Conservation (phyloP, 2,329 filamentous ascomycete genomes). For the Aspergillus japonicus region DNA sequence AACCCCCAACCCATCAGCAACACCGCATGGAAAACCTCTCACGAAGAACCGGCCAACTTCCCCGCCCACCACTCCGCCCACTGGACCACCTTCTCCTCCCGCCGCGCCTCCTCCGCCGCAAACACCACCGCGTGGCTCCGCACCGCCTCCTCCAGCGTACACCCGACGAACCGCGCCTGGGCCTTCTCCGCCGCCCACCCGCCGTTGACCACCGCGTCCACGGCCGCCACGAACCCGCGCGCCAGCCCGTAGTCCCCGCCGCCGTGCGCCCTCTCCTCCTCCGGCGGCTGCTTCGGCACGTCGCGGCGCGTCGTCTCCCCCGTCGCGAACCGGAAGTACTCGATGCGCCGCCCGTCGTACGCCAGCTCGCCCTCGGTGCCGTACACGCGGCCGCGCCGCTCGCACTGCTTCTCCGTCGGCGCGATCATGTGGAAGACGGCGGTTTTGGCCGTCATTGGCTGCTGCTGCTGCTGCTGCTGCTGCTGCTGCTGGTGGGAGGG, state of each 20-base stretch:
- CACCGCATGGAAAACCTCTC: neutral
- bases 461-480: too few species aligned
- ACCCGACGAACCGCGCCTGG: constrained; percentile 74
- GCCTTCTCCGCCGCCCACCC: constrained; percentile 66
- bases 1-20: neutral
- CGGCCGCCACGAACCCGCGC: constrained; percentile 77
- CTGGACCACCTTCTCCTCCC: constrained; percentile 65
- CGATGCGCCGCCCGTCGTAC: constrained; percentile 77
- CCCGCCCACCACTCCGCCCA: constrained; percentile 75
- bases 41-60: constrained; percentile 41
- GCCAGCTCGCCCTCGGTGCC: constrained; percentile 82
- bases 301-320: constrained; percentile 54
- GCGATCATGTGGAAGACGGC: constrained; percentile 94
- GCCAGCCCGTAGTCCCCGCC: constrained; percentile 79
- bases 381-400: constrained; percentile 81
- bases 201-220: constrained; percentile 73
- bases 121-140: constrained; percentile 90
- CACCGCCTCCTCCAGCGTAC: constrained; percentile 81
- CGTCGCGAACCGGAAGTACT: constrained; percentile 68
- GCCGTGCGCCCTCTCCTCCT: constrained; percentile 61
- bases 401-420: constrained; percentile 81
- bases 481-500: too few species aligned
- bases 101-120: constrained; percentile 84
- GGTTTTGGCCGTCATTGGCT: constrained; percentile 65
- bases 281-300: constrained; percentile 59